Percentiles rank a stretch among this genome's conserved stretches.
These are phyloP conservation scores for Bondarzewia mesenterica DNA, from an alignment of 1,284 basidiomycete genomes.

Conservation along the genomic window DNA sequence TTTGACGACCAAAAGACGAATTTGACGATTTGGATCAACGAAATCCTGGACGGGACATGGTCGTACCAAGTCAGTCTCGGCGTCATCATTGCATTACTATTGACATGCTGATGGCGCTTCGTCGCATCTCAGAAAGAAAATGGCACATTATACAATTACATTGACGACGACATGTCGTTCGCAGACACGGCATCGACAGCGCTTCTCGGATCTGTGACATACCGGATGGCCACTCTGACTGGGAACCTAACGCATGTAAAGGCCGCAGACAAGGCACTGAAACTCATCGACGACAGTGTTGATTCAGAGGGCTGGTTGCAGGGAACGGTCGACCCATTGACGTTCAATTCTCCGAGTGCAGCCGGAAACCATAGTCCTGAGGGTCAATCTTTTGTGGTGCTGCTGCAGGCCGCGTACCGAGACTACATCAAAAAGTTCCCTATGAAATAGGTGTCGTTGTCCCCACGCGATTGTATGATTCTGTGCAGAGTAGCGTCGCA, in stretches of 20 bases:
- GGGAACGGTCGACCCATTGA: conserved; percentile 56
- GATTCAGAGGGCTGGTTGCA: conserved; percentile 42
- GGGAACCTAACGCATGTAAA: conserved; percentile 24
- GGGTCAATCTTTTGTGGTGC: conserved; percentile 59
- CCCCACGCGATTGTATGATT: background rate
- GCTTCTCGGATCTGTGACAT: conserved; percentile 42
- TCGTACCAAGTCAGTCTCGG: conserved; percentile 30
- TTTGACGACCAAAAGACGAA: conserved; percentile 38
- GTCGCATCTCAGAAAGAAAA: conserved; percentile 22
- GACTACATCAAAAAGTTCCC: too few species aligned
- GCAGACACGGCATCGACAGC: conserved; percentile 44
- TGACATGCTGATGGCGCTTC: background rate
- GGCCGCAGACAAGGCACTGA: conserved; percentile 33
- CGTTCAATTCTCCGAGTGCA: conserved; percentile 35
- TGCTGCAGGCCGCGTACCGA: conserved; percentile 52
- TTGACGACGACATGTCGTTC: conserved; percentile 36
- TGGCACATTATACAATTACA: conserved; percentile 44
- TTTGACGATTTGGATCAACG: conserved; percentile 48
- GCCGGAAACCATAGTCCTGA: conserved; percentile 42
- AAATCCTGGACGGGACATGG: conserved; percentile 47
- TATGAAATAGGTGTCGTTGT: too few species aligned
- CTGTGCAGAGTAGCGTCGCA: too few species aligned
- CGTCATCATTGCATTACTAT: background rate
- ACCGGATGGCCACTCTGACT: conserved; percentile 29
- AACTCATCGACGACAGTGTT: conserved; percentile 29